phyloP scores from a whole-genome alignment of 1,139 yeast genomes.

The Geotrichum histeridarum region DNA sequence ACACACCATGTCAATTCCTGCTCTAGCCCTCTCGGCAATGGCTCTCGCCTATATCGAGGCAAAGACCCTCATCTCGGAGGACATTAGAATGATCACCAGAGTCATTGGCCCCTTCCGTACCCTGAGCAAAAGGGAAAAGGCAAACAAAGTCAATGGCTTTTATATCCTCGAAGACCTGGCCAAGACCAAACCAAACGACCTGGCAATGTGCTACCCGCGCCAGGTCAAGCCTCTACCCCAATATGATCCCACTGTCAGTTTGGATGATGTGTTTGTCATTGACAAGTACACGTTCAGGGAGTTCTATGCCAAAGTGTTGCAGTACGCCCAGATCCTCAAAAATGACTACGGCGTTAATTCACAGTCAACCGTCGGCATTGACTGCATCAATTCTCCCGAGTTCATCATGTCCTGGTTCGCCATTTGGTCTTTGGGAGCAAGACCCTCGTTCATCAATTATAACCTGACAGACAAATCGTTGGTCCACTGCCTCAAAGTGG shows the following conservation, averaged over 20 bases:
- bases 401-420: slow-evolving; percentile 79
- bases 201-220: slow-evolving; percentile 60
- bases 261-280: slow-evolving; percentile 53
- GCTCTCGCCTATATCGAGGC: slow-evolving; percentile 36
- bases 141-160: slow-evolving; percentile 53
- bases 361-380: slow-evolving; percentile 69
- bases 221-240: slow-evolving; percentile 37
- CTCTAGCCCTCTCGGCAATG: slow-evolving; percentile 27
- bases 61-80: slow-evolving; percentile 31
- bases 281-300: slow-evolving; percentile 66
- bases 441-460: slow-evolving; percentile 81
- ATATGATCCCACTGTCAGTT: slow-evolving; percentile 14
- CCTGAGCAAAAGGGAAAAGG: slow-evolving; percentile 8
- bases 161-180: slow-evolving; percentile 56
- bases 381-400: slow-evolving; percentile 78
- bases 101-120: slow-evolving; percentile 27
- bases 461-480: slow-evolving; percentile 70
- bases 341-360: slow-evolving; percentile 59
- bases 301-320: slow-evolving; percentile 58
- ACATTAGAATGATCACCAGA: slow-evolving; percentile 29
- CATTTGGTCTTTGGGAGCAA: slow-evolving; percentile 86
- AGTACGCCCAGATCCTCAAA: slow-evolving; percentile 60
- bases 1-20: slow-evolving; percentile 2
- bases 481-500: slow-evolving; percentile 72
- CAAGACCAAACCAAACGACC: slow-evolving; percentile 45